These are phyloP conservation scores for Aspergillus carbonarius DNA, from an alignment of 2,329 filamentous ascomycete genomes.

Conservation along the genomic window DNA sequence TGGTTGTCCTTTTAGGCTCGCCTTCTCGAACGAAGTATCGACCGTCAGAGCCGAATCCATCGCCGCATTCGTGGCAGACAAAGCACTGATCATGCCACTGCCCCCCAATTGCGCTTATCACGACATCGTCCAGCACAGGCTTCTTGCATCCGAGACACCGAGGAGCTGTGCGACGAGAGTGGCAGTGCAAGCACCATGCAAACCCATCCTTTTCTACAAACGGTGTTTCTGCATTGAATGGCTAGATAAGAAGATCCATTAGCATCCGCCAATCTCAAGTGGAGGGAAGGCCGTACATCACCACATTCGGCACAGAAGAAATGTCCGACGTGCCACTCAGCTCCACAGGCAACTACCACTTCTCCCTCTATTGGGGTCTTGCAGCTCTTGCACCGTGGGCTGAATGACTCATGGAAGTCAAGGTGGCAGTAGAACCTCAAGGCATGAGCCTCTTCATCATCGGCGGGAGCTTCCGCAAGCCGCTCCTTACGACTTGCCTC, in stretches of 20 bases:
- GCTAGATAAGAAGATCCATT: constrained; percentile 35
- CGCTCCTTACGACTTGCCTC: constrained; percentile 68
- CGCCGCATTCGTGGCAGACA: constrained; percentile 68
- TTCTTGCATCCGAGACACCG: constrained; percentile 84
- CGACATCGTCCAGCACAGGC: constrained; percentile 85
- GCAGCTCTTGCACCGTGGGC: constrained; percentile 91
- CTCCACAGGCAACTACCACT: constrained; percentile 86
- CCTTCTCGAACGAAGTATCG: constrained; percentile 63
- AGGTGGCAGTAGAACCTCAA: constrained; percentile 93
- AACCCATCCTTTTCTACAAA: constrained; percentile 98
- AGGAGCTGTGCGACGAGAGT: constrained; percentile 84
- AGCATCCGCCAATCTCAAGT: constrained; percentile 2
- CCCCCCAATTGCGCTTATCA: constrained; percentile 80
- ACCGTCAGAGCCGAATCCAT: constrained; percentile 59
- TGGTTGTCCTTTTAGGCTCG: constrained; percentile 45
- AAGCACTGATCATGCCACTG: constrained; percentile 97
- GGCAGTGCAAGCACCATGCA: constrained; percentile 92
- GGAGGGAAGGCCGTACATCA: constrained; percentile 54
- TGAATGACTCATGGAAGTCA: constrained; percentile 96
- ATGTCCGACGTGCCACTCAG: constrained; percentile 96
- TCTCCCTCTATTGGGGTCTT: constrained; percentile 95
- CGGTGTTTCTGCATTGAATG: constrained; percentile 63
- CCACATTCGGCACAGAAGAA: constrained; percentile 99
- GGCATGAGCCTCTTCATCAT: constrained; percentile 62
- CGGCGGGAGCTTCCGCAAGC: constrained; percentile 62